A percentile compares a stretch with the other conserved stretches of the same genome.
Evolutionary conservation across 2,329 filamentous ascomycete species (phyloP).

Genomic region (Aspergillus brasiliensis): DNA sequence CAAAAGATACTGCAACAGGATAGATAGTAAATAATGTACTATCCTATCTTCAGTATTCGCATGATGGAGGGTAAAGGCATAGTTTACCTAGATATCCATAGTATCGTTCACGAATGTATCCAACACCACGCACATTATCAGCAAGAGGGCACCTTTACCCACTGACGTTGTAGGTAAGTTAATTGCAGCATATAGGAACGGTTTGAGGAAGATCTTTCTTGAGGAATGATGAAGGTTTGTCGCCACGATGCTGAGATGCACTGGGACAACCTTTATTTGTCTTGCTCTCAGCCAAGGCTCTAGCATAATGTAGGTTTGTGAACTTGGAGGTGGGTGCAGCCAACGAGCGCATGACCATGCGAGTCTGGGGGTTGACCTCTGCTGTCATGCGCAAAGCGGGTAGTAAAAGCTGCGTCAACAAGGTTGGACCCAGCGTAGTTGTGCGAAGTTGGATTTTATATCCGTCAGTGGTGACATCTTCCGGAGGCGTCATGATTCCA

Average conservation of each 20-base stretch:
- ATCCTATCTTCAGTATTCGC: too few species aligned
- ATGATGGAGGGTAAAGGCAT: too few species aligned
- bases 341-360: slow-evolving; percentile 29
- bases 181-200: slow-evolving; percentile 5
- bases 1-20: too few species aligned
- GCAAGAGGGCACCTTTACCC: slow-evolving; percentile 5
- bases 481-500: slow-evolving; percentile 30
- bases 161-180: not conserved
- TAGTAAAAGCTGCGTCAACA: slow-evolving; percentile 30
- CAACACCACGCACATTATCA: too few species aligned
- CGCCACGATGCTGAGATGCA: slow-evolving; percentile 13
- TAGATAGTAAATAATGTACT: too few species aligned
- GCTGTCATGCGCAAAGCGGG: slow-evolving; percentile 22
- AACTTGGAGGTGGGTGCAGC: slow-evolving; percentile 22
- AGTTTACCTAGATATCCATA: too few species aligned
- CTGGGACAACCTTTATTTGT: slow-evolving; percentile 5
- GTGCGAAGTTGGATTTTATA: slow-evolving; percentile 37
- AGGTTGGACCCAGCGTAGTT: slow-evolving; percentile 30
- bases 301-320: slow-evolving; percentile 19
- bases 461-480: slow-evolving; percentile 28
- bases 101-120: too few species aligned
- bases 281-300: slow-evolving; percentile 13
- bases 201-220: slow-evolving; percentile 2
- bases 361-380: slow-evolving; percentile 13
- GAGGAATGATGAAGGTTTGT: slow-evolving; percentile 13